Evolutionary conservation across 2,329 filamentous ascomycete species (phyloP).

Genomic region (Colletotrichum gloeosporioides): DNA sequence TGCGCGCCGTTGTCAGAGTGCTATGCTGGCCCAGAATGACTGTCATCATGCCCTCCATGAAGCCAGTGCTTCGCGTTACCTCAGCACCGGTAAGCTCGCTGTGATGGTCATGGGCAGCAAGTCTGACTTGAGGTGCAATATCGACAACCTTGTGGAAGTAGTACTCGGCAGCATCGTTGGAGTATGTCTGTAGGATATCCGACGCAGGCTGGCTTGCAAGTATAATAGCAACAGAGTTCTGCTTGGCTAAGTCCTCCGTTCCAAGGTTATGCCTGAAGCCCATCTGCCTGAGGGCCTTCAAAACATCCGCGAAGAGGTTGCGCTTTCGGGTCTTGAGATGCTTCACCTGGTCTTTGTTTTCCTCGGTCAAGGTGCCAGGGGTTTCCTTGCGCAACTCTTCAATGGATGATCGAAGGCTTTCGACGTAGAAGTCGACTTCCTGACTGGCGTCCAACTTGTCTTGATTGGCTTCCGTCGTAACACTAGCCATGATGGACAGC

Average conservation of each 20-base stretch:
- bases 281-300: constrained; percentile 86
- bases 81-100: constrained; percentile 86
- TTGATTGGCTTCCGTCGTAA: constrained; percentile 42
- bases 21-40: constrained; percentile 66
- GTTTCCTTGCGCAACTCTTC: constrained; percentile 83
- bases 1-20: constrained; percentile 46
- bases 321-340: constrained; percentile 91
- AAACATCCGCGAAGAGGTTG: constrained; percentile 85
- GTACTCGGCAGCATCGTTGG: constrained; percentile 61
- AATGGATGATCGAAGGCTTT: constrained; percentile 70
- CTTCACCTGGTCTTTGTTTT: constrained; percentile 83
- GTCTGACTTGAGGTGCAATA: constrained; percentile 71
- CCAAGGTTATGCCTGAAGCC: constrained; percentile 85
- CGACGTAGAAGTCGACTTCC: constrained; percentile 69
- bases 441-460: constrained; percentile 7
- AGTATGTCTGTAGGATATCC: constrained; percentile 24
- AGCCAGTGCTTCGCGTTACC: constrained; percentile 78
- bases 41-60: constrained; percentile 84
- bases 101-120: constrained; percentile 74
- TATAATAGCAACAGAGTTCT: constrained; percentile 73
- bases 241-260: constrained; percentile 73
- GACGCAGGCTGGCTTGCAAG: constrained; percentile 56
- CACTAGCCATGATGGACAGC: constrained; percentile 73
- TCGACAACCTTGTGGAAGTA: constrained; percentile 83
- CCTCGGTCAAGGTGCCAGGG: constrained; percentile 79